Evolutionary conservation across 257 asterid genomes (phyloP).

Genomic region (Solanum neorickii): DNA sequence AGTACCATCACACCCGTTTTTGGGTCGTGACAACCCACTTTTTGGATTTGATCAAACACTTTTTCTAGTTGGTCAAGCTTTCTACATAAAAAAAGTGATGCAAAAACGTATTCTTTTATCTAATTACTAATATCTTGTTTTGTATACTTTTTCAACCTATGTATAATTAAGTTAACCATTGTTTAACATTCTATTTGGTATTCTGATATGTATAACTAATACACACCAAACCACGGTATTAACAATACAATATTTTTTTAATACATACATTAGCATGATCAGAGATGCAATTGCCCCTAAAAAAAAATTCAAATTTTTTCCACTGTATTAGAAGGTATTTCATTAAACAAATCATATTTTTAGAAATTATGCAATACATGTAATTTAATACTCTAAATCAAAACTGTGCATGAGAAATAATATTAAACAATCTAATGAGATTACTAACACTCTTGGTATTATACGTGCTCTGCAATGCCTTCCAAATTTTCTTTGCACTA

Average conservation of each 20-base stretch:
- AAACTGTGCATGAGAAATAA: not conserved
- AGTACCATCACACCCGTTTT: no score
- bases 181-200: not conserved
- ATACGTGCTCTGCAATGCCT: no score
- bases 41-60: no score
- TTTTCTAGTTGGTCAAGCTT: no score
- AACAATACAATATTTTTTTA: not conserved
- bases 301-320: not conserved
- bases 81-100: not conserved
- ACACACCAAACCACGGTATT: not conserved
- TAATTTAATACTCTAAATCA: not conserved
- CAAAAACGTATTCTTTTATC: not conserved
- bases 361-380: not conserved
- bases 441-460: not conserved
- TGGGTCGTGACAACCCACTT: no score
- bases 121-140: not conserved
- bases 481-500: no score
- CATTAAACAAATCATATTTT: not conserved
- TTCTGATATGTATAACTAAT: not conserved
- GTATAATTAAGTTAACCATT: not conserved
- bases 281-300: not conserved
- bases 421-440: not conserved
- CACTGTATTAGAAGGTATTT: no score
- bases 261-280: not conserved
- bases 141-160: not conserved